Conservation (phyloP, 345 rosid genomes). For the Isatis tinctoria region DNA sequence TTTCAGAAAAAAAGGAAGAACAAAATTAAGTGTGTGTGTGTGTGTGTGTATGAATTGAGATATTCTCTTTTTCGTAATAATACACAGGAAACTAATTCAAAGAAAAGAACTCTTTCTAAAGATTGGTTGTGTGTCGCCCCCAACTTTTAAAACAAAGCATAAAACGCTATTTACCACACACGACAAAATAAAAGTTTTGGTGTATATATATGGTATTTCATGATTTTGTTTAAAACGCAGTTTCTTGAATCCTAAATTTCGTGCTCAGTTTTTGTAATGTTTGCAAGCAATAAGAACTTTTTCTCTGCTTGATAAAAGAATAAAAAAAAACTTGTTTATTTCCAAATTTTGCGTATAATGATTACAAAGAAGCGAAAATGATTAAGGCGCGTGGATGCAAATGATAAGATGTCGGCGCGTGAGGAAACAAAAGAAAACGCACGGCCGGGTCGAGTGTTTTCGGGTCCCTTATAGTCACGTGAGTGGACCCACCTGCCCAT, state of each 20-base stretch:
- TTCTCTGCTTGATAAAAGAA: neutral
- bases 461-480: constrained; percentile 32
- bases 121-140: too few species aligned
- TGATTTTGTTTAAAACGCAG: too few species aligned
- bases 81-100: too few species aligned
- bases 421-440: constrained; percentile 28
- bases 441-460: constrained; percentile 35
- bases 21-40: too few species aligned
- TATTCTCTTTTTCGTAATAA: too few species aligned
- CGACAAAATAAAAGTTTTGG: too few species aligned
- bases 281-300: neutral
- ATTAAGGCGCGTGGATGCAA: constrained; percentile 11
- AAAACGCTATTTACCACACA: too few species aligned
- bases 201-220: too few species aligned
- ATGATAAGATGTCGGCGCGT: constrained; percentile 30
- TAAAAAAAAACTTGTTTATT: neutral
- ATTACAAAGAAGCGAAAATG: constrained; percentile 8
- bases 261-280: neutral
- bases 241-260: too few species aligned
- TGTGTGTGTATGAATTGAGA: neutral
- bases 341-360: constrained; percentile 6
- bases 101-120: too few species aligned
- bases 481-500: constrained; percentile 31
- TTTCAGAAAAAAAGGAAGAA: too few species aligned
- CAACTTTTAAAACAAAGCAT: too few species aligned